Percentiles rank a stretch among this genome's conserved stretches.
Evolutionary conservation across 1,284 basidiomycete genomes (phyloP).

Genomic region (Cystobasidiaceae sp.): DNA sequence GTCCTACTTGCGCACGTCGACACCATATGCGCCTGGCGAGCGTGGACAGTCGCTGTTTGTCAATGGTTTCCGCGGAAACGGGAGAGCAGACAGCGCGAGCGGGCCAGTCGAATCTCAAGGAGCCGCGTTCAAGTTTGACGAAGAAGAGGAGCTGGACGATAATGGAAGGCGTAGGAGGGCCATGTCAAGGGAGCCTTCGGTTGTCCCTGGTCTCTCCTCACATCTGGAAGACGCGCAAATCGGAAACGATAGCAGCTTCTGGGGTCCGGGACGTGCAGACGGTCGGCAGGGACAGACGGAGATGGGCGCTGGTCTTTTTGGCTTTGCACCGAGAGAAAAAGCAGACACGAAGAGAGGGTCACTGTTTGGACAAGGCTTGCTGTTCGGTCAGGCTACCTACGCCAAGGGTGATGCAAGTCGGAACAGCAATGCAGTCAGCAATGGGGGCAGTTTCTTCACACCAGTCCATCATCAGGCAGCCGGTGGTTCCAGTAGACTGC

Average conservation of each 20-base stretch:
- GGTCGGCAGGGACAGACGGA: background rate
- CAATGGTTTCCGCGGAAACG: background rate
- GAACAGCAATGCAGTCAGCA: background rate
- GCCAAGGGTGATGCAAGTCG: background rate
- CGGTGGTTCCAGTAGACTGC: background rate
- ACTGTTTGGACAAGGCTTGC: slow-evolving; percentile 19
- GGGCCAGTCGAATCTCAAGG: slow-evolving; percentile 24
- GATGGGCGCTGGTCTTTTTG: slow-evolving; percentile 7
- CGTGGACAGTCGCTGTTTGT: background rate
- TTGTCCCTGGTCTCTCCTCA: background rate
- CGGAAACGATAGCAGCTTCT: slow-evolving; percentile 19
- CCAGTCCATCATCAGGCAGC: slow-evolving; percentile 9
- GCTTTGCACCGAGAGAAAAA: background rate
- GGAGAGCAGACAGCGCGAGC: background rate
- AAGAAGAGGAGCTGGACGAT: slow-evolving; percentile 6
- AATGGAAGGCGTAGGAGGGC: background rate
- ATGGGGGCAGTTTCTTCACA: slow-evolving; percentile 14
- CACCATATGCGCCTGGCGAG: background rate
- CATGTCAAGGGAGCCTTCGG: background rate
- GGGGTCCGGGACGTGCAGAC: background rate
- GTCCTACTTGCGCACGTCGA: slow-evolving; percentile 6
- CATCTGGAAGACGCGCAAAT: background rate
- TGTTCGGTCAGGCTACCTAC: slow-evolving; percentile 8
- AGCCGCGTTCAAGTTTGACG: slow-evolving; percentile 21
- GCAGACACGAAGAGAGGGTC: background rate